Evolutionary conservation across 2,329 filamentous ascomycete species (phyloP).

Genomic region (Xylaria arbuscula): DNA sequence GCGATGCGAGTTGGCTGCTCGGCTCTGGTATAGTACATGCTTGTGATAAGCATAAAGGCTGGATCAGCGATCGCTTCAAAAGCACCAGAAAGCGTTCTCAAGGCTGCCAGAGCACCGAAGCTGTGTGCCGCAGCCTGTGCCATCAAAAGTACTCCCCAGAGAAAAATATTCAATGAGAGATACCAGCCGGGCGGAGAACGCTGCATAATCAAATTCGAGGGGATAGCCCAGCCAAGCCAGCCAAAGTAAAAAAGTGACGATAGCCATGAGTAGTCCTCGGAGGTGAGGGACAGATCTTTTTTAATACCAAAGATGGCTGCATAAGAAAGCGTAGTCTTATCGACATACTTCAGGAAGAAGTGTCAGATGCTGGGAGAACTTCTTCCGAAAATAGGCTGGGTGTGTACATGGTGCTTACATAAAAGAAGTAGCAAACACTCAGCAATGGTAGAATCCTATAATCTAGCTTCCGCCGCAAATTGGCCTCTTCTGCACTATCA

Average conservation of each 20-base stretch:
- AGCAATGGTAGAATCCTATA: conserved; percentile 17
- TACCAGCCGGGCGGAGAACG: conserved; percentile 52
- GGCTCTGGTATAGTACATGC: conserved; percentile 45
- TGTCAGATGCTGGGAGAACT: not conserved
- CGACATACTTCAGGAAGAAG: conserved; percentile 40
- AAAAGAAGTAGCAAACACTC: conserved; percentile 21
- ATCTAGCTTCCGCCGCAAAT: conserved; percentile 23
- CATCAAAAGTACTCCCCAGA: conserved; percentile 55
- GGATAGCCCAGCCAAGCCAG: conserved; percentile 57
- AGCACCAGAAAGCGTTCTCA: conserved; percentile 41
- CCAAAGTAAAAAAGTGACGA: conserved; percentile 48
- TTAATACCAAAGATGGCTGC: conserved; percentile 46
- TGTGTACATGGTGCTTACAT: not conserved
- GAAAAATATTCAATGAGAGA: conserved; percentile 51
- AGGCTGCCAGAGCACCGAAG: conserved; percentile 39
- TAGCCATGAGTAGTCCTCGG: conserved; percentile 44
- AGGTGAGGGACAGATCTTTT: conserved; percentile 39
- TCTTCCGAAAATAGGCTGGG: not conserved
- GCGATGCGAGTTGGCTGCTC: conserved; percentile 42
- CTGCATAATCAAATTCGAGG: conserved; percentile 52
- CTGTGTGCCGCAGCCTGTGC: conserved; percentile 40
- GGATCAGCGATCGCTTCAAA: conserved; percentile 43
- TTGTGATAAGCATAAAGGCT: conserved; percentile 42
- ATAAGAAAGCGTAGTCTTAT: conserved; percentile 46
- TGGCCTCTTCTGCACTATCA: conserved; percentile 12